A percentile compares a stretch with the other conserved stretches of the same genome.
These are phyloP conservation scores for Penstemon eatonii DNA, from an alignment of 257 asterid species.

Conservation along the genomic window DNA sequence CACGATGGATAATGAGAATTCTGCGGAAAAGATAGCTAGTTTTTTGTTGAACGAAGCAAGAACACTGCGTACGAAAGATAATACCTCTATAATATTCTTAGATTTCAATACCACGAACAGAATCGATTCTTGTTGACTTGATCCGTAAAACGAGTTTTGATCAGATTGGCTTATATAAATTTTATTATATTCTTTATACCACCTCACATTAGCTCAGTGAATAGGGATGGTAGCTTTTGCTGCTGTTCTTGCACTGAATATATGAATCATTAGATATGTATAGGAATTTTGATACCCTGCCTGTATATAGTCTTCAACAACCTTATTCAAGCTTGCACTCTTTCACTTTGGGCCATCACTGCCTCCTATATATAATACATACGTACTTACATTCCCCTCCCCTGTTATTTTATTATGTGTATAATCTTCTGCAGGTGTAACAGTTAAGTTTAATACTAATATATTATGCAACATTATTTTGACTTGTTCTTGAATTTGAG, in stretches of 20 bases:
- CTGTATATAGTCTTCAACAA: not conserved
- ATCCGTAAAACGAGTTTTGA: slow-evolving; percentile 31
- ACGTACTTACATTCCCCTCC: not conserved
- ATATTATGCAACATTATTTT: too few species aligned
- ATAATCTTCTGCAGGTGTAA: too few species aligned
- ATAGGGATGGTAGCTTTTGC: slow-evolving; percentile 20
- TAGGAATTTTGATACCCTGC: slow-evolving; percentile 26
- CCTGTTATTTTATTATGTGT: too few species aligned
- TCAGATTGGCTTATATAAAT: slow-evolving; percentile 26
- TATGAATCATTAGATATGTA: slow-evolving; percentile 11
- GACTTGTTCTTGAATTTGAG: too few species aligned
- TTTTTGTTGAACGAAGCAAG: slow-evolving; percentile 80
- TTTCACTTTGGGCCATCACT: not conserved
- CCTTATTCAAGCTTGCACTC: not conserved
- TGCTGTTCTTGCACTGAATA: slow-evolving; percentile 23
- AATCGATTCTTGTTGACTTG: slow-evolving; percentile 42
- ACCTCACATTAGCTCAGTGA: slow-evolving; percentile 17
- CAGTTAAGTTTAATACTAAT: too few species aligned
- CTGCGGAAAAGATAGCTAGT: slow-evolving; percentile 69
- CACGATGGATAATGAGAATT: slow-evolving; percentile 35
- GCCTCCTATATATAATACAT: slow-evolving; percentile 1
- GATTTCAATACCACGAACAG: slow-evolving; percentile 53
- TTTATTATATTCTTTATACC: slow-evolving; percentile 17
- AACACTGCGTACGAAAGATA: slow-evolving; percentile 78
- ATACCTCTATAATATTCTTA: slow-evolving; percentile 79